Evolutionary conservation across 2,329 filamentous ascomycete genomes (phyloP).

Genomic region (Rhexocercosporidium sp.): DNA sequence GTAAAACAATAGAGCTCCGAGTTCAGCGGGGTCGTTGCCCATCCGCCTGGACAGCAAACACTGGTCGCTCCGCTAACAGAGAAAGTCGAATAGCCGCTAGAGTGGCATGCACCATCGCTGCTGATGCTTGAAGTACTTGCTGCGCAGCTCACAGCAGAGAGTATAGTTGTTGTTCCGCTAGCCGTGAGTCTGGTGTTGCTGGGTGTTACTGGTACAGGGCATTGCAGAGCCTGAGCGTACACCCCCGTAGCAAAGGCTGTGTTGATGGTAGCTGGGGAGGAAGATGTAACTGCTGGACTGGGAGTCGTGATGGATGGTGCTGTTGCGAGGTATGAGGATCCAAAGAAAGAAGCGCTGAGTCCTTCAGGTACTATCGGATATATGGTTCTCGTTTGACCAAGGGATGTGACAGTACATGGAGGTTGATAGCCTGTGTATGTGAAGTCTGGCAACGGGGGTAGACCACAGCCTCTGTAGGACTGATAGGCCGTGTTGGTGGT

Average conservation of each 20-base stretch:
- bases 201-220: slow-evolving; percentile 14
- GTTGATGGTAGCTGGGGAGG: neutral
- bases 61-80: slow-evolving; percentile 24
- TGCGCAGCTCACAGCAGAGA: slow-evolving; percentile 12
- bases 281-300: neutral
- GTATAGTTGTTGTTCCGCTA: slow-evolving; percentile 15
- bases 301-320: neutral
- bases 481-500: slow-evolving; percentile 10
- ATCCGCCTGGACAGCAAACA: slow-evolving; percentile 25
- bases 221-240: slow-evolving; percentile 24
- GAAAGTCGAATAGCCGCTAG: slow-evolving; percentile 20
- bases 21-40: slow-evolving; percentile 21
- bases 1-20: neutral
- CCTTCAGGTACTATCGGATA: slow-evolving; percentile 24
- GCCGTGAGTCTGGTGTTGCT: slow-evolving; percentile 14
- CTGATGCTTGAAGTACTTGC: neutral
- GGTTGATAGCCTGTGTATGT: slow-evolving; percentile 30
- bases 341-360: slow-evolving; percentile 20
- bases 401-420: slow-evolving; percentile 20
- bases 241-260: slow-evolving; percentile 19
- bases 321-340: neutral
- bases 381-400: slow-evolving; percentile 17
- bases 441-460: slow-evolving; percentile 23
- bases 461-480: slow-evolving; percentile 24
- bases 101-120: slow-evolving; percentile 19